phyloP scores from a whole-genome alignment of 78 protist genomes.

The Kipferlia bialata region DNA sequence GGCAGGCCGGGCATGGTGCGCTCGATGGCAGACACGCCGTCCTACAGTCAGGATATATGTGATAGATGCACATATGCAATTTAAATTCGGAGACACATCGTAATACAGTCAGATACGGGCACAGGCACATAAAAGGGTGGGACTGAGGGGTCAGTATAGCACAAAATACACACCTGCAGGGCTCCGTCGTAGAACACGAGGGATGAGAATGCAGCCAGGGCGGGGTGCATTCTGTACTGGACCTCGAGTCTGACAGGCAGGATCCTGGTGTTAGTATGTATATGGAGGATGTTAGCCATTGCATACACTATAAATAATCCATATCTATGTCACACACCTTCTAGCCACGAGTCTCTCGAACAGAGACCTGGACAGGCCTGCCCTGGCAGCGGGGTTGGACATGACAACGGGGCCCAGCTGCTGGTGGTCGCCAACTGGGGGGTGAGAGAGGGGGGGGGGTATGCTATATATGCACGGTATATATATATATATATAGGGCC shows the following conservation, averaged over 20 bases:
- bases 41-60: not conserved
- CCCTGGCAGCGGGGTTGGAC: slow-evolving; percentile 85
- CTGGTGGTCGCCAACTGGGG: slow-evolving; percentile 88
- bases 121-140: not conserved
- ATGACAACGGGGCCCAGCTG: slow-evolving; percentile 96
- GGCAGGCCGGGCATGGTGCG: slow-evolving; percentile 41
- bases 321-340: too few species aligned
- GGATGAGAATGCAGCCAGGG: slow-evolving; percentile 83
- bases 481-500: too few species aligned
- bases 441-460: too few species aligned
- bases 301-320: too few species aligned
- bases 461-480: too few species aligned
- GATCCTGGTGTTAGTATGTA: too few species aligned
- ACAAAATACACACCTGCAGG: too few species aligned
- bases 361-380: slow-evolving; percentile 84
- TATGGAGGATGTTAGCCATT: too few species aligned
- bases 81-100: not conserved
- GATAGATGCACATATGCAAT: too few species aligned
- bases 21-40: slow-evolving; percentile 20
- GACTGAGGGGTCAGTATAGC: not conserved
- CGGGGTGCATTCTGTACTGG: slow-evolving; percentile 99
- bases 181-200: slow-evolving; percentile 95
- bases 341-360: slow-evolving; percentile 87
- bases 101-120: not conserved
- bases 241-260: slow-evolving; percentile 83